These are phyloP conservation scores for Rhizoctonia solani DNA, from an alignment of 1,284 basidiomycete species.

Conservation along the genomic window DNA sequence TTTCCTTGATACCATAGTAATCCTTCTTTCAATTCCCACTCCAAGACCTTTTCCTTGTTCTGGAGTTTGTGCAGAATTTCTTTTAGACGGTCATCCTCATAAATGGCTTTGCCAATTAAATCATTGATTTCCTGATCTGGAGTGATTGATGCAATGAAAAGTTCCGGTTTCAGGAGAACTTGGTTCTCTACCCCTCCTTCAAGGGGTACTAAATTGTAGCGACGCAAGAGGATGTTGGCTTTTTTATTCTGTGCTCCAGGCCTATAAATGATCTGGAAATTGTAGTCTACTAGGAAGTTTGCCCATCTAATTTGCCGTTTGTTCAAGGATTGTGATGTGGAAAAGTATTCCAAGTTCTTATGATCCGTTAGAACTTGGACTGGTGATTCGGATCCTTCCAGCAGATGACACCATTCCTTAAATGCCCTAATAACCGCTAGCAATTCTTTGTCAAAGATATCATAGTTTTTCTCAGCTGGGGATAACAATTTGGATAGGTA, in stretches of 20 bases:
- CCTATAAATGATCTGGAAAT: too few species aligned
- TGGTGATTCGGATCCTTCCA: slow-evolving; percentile 37
- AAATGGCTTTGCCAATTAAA: not conserved
- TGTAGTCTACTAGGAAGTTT: too few species aligned
- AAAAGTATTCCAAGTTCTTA: too few species aligned
- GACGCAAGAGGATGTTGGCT: too few species aligned
- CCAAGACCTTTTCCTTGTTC: too few species aligned
- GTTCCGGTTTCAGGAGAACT: not conserved
- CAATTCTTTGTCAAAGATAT: slow-evolving; percentile 12
- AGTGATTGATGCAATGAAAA: not conserved
- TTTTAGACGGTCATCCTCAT: not conserved
- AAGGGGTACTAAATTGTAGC: too few species aligned
- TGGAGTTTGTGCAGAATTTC: not conserved
- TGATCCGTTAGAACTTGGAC: slow-evolving; percentile 42
- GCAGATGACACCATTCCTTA: slow-evolving; percentile 43
- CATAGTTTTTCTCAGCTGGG: slow-evolving; percentile 36
- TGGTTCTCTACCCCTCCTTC: slow-evolving; percentile 20
- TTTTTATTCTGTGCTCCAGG: too few species aligned
- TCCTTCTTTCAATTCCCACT: too few species aligned
- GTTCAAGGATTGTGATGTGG: too few species aligned
- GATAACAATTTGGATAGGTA: slow-evolving; percentile 42
- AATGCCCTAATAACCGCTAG: slow-evolving; percentile 41
- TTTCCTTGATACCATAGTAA: too few species aligned
- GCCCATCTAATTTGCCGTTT: too few species aligned
- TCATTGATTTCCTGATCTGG: too few species aligned